These are phyloP conservation scores for Linanthus parryae DNA, from an alignment of 148 eudicot species.

Conservation along the genomic window DNA sequence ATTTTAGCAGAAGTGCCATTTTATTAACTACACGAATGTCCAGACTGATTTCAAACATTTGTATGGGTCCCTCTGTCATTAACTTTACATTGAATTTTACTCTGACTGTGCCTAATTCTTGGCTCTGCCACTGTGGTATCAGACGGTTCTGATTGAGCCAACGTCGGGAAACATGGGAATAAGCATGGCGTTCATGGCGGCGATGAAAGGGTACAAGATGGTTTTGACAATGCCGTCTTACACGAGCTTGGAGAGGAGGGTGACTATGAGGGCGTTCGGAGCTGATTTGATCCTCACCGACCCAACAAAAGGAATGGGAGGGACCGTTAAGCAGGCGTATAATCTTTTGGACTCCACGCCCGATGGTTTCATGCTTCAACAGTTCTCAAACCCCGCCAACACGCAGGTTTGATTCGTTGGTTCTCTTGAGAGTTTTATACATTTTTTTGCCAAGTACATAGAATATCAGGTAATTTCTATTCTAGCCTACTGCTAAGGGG, in stretches of 20 bases:
- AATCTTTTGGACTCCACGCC: constrained; percentile 75
- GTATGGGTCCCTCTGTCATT: too few species aligned
- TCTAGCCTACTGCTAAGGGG: too few species aligned
- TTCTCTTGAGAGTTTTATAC: too few species aligned
- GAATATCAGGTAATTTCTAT: too few species aligned
- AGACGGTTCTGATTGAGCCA: constrained; percentile 94
- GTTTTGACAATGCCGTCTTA: constrained; percentile 94
- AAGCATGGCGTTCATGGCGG: constrained; percentile 97
- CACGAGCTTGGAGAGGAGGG: constrained; percentile 92
- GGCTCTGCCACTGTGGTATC: neutral
- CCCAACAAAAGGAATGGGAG: constrained; percentile 92
- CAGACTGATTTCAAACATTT: too few species aligned
- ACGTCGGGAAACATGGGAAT: constrained; percentile 99
- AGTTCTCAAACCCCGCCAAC: constrained; percentile 81
- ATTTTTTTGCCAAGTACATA: too few species aligned
- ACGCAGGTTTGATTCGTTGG: too few species aligned
- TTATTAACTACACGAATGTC: too few species aligned
- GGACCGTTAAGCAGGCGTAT: constrained; percentile 91
- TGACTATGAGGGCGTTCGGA: constrained; percentile 87
- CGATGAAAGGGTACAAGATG: constrained; percentile 93
- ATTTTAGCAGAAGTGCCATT: too few species aligned
- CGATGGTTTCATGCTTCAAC: constrained; percentile 85
- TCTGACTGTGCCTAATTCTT: neutral
- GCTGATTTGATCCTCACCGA: constrained; percentile 87
- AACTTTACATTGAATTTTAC: too few species aligned